Base-by-base conservation (phyloP, 129 eudicot genomes). In the Dittrichia graveolens region DNA sequence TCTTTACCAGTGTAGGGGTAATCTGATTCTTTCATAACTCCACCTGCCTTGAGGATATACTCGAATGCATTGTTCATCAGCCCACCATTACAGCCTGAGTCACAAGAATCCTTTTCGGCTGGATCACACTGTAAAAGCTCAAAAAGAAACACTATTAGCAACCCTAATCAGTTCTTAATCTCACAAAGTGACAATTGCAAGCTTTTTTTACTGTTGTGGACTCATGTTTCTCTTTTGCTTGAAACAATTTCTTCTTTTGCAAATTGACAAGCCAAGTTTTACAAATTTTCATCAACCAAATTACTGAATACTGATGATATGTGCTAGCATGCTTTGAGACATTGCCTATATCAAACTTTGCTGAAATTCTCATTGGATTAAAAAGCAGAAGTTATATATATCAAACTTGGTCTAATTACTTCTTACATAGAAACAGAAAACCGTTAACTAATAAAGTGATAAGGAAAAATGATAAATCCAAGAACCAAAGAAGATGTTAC, bases 1-100 rank as follows among this genome's bases (percentile, higher is more conserved):
- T 89, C 92, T 13, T 18, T 81, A n/a, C 96, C 98, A 2, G 91
- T 87, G 86, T 92, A 92, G 34, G 98, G 98, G 67, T 92, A 92
- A 72, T 87, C 95, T 65, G 78, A 62, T 83, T 92, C 98, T 3
- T 66, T 77, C 38, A 83, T 79, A 42, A 92, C 54, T 45, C 98
- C 98, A 68, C 98, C 98, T 11, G 81, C 75, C 71, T 89, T 92
- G 59, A 92, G 86, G 5, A 80, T 74, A 49, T 92, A 92, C 78
- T 89, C 95, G 60, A 87, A 92, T 43, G 98, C 98, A 74, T 79
- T 92, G 69, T 80, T 92, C 98, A 92, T 92, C 67, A 93, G 76
- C 57, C 98, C 98, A 39, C 98, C 98, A 62, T 87, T 82, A 73
- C 96, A 93, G 16, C 98, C 98, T 0, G 96, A 18, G 45, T 93